A percentile compares a stretch with the other conserved stretches of the same genome.
Evolutionary conservation across 345 rosid genomes (phyloP).

Genomic region (Corchorus olitorius): DNA sequence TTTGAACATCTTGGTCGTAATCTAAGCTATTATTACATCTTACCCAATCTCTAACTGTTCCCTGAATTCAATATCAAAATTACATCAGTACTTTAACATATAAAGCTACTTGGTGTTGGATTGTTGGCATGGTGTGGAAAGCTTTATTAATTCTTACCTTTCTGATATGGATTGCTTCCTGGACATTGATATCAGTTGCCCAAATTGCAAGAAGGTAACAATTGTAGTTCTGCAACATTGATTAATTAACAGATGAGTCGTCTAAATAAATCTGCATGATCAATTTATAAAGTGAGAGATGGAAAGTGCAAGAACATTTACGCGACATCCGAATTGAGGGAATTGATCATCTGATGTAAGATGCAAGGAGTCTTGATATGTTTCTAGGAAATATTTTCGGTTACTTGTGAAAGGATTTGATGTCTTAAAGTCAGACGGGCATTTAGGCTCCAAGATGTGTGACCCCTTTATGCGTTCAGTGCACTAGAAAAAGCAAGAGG

Average conservation of each 20-base stretch:
- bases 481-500: constrained; percentile 24
- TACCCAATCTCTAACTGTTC: constrained; percentile 26
- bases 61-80: constrained; percentile 15
- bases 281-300: not conserved
- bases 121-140: not conserved
- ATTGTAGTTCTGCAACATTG: constrained; percentile 25
- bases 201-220: constrained; percentile 28
- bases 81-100: not conserved
- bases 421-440: not conserved
- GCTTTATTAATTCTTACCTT: constrained; percentile 20
- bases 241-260: not conserved
- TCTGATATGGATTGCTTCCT: constrained; percentile 30
- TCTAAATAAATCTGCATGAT: not conserved
- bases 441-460: constrained; percentile 40
- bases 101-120: not conserved
- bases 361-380: not conserved
- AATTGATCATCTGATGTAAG: not conserved
- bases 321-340: constrained; percentile 30
- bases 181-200: constrained; percentile 34
- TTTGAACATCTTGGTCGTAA: constrained; percentile 21
- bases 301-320: constrained; percentile 8
- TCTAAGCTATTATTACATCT: constrained; percentile 34
- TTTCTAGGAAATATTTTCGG: constrained; percentile 14
- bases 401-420: not conserved
- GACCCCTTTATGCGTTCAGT: not conserved